Conservation (phyloP, 2,329 filamentous ascomycete genomes). For the Paraphoma chrysanthemicola region DNA sequence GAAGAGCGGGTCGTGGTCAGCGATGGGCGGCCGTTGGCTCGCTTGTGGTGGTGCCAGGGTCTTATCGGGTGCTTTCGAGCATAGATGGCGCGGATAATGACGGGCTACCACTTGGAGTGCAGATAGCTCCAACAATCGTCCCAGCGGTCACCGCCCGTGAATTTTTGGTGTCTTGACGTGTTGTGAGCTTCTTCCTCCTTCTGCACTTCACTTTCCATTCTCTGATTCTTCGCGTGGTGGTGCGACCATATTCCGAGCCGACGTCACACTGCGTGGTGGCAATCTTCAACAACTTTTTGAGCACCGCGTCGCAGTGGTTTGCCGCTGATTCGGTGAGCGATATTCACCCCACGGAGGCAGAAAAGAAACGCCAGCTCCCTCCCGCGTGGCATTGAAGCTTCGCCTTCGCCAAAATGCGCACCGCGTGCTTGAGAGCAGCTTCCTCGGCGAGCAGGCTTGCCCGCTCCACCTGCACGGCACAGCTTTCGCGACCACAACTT, state of each 20-base stretch:
- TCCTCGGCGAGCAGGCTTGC: constrained; percentile 35
- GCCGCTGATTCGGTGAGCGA: background rate
- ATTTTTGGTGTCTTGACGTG: constrained; percentile 1
- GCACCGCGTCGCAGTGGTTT: background rate
- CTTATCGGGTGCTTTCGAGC: constrained; percentile 15
- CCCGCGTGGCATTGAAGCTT: constrained; percentile 3
- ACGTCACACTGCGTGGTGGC: constrained; percentile 5
- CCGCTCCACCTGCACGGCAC: constrained; percentile 25
- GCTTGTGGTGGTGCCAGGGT: constrained; percentile 4
- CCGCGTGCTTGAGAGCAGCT: constrained; percentile 41
- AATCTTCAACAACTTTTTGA: background rate
- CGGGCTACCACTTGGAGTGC: constrained; percentile 16
- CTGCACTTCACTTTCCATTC: background rate
- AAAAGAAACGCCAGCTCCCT: background rate
- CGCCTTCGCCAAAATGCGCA: constrained; percentile 34
- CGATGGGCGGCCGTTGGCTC: constrained; percentile 11
- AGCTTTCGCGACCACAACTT: constrained; percentile 28
- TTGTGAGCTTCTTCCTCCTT: constrained; percentile 8
- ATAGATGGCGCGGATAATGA: constrained; percentile 18
- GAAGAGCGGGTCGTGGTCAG: constrained; percentile 16
- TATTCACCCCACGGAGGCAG: background rate
- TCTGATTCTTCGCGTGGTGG: background rate
- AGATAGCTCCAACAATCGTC: constrained; percentile 4
- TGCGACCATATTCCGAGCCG: background rate
- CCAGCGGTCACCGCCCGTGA: background rate